Evolutionary conservation across 345 rosid genomes (phyloP).

Genomic region (Citrus unshiu): DNA sequence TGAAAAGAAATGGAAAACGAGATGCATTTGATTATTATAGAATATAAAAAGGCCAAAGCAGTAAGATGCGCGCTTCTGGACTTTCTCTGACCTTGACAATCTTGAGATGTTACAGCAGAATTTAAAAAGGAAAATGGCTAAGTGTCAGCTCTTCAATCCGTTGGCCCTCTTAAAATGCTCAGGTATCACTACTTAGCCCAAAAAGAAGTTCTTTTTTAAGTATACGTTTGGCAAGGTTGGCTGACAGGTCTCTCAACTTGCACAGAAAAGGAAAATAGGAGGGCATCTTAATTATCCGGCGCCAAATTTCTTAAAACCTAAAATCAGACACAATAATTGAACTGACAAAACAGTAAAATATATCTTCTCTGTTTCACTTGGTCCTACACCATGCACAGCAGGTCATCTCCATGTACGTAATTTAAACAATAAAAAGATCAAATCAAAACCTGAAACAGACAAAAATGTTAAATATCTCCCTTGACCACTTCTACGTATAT

Average conservation of each 20-base stretch:
- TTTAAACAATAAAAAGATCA: no score
- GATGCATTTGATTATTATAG: neutral
- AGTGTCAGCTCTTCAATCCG: neutral
- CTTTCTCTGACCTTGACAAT: neutral
- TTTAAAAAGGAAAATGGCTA: neutral
- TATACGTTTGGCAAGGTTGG: neutral
- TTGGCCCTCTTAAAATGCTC: no score
- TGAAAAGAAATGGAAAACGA: neutral
- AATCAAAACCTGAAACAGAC: neutral
- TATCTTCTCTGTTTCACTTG: neutral
- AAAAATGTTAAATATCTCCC: neutral
- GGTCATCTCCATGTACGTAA: neutral
- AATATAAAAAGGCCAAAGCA: neutral
- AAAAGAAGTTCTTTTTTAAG: neutral
- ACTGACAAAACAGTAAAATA: neutral
- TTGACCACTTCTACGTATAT: no score
- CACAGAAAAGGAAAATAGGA: neutral
- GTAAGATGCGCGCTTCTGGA: conserved; percentile 11
- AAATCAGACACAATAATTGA: neutral
- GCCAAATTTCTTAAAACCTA: neutral
- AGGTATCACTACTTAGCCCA: neutral
- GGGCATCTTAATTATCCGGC: neutral
- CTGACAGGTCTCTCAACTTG: neutral
- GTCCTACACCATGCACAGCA: neutral
- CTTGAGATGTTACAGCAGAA: neutral